Evolutionary conservation across 495 filamentous ascomycete species (phyloP).

Genomic region (Penicillium turbatum): DNA sequence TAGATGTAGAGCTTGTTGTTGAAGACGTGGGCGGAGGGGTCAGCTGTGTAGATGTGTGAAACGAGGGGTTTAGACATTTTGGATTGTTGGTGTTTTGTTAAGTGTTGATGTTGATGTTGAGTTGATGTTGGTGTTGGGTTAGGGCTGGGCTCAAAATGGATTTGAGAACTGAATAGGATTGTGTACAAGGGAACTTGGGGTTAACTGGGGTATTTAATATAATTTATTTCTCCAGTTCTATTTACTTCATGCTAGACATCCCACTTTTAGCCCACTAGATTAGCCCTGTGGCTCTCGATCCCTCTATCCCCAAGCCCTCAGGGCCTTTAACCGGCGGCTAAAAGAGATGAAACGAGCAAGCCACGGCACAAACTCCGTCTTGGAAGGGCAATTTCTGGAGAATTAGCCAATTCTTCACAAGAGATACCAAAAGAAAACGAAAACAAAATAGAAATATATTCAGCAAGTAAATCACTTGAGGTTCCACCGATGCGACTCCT

Average conservation of each 20-base stretch:
- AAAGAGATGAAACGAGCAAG: neutral
- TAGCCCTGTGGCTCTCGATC: neutral
- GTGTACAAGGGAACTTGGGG: too few species aligned
- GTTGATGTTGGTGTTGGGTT: neutral
- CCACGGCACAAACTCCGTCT: constrained; percentile 1
- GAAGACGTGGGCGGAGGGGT: constrained; percentile 50
- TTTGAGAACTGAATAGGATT: neutral
- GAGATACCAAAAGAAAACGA: neutral
- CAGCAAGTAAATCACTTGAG: constrained; percentile 1
- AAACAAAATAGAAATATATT: neutral
- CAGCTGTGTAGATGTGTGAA: constrained; percentile 62
- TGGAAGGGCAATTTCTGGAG: neutral
- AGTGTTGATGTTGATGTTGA: neutral
- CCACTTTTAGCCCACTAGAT: neutral
- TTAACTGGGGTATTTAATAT: neutral
- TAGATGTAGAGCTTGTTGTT: constrained; percentile 48
- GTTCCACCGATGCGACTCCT: constrained; percentile 4
- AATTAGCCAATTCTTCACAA: neutral
- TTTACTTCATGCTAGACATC: too few species aligned
- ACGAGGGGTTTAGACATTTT: constrained; percentile 46
- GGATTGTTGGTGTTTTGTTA: neutral
- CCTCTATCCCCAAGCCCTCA: too few species aligned
- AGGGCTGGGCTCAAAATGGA: neutral
- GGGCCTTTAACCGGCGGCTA: constrained; percentile 7
- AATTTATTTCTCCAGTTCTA: too few species aligned